phyloP scores from a whole-genome alignment of 1,139 yeast genomes.

The Torulaspora globosa region DNA sequence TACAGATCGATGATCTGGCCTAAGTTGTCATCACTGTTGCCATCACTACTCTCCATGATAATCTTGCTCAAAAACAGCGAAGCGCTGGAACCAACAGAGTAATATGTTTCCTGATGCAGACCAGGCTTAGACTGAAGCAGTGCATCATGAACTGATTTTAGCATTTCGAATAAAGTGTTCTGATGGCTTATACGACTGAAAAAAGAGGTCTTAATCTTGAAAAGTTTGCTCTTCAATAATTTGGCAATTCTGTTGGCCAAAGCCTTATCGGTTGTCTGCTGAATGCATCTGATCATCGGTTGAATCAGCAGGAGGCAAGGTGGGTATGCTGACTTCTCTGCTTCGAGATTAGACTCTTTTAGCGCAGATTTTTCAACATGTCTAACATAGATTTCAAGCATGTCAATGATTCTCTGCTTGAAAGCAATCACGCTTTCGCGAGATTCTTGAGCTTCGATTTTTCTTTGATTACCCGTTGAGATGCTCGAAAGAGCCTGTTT shows the following conservation, averaged over 20 bases:
- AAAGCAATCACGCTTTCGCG: conserved; percentile 73
- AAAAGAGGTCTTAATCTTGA: conserved; percentile 44
- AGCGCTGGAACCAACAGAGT: conserved; percentile 29
- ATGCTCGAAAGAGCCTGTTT: conserved; percentile 52
- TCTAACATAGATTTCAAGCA: conserved; percentile 60
- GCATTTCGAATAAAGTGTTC: conserved; percentile 12
- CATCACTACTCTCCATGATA: conserved; percentile 36
- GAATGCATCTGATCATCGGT: conserved; percentile 60
- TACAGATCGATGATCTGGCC: conserved; percentile 55
- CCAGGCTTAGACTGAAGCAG: conserved; percentile 36
- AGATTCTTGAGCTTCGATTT: conserved; percentile 69
- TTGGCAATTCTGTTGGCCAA: conserved; percentile 75
- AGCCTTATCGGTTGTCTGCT: conserved; percentile 62
- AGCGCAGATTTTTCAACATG: conserved; percentile 28
- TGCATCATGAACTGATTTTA: conserved; percentile 32
- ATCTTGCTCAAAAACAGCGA: conserved; percentile 61
- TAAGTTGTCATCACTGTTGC: conserved; percentile 25
- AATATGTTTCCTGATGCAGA: conserved; percentile 25
- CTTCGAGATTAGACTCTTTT: conserved; percentile 4
- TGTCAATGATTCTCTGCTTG: conserved; percentile 73
- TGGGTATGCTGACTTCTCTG: neutral
- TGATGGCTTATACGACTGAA: conserved; percentile 20
- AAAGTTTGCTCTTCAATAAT: conserved; percentile 59
- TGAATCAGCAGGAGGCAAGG: conserved; percentile 42
- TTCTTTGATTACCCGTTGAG: conserved; percentile 62